Percentiles rank a stretch among this genome's conserved stretches.
phyloP scores from a whole-genome alignment of 192 early-diverging fungal species.

The Umbelopsis sp. region DNA sequence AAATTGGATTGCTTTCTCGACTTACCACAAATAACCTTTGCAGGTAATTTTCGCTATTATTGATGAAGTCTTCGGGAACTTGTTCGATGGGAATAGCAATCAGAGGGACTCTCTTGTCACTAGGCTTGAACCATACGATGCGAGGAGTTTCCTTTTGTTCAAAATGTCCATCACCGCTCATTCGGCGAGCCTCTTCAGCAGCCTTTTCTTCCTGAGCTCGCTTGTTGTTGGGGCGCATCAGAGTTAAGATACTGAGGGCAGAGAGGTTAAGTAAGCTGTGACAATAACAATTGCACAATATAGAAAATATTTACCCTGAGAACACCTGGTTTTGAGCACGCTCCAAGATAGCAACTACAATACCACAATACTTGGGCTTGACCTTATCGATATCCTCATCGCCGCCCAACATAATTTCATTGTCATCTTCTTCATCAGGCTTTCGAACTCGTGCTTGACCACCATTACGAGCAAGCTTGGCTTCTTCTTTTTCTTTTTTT shows the following conservation, averaged over 20 bases:
- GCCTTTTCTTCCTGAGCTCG: slow-evolving; percentile 42
- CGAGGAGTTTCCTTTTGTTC: slow-evolving; percentile 56
- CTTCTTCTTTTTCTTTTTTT: slow-evolving; percentile 57
- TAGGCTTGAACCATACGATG: slow-evolving; percentile 82
- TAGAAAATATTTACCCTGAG: slow-evolving; percentile 45
- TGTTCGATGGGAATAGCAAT: slow-evolving; percentile 76
- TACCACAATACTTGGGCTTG: slow-evolving; percentile 60
- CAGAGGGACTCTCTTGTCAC: slow-evolving; percentile 78
- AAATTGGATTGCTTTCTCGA: not conserved
- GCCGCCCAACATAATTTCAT: slow-evolving; percentile 48
- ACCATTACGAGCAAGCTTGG: slow-evolving; percentile 55
- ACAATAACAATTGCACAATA: not conserved
- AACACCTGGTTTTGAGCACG: slow-evolving; percentile 58
- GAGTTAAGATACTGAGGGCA: slow-evolving; percentile 33
- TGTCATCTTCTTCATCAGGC: slow-evolving; percentile 56
- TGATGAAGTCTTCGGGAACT: slow-evolving; percentile 67
- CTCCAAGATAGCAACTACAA: slow-evolving; percentile 61
- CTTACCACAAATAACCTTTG: slow-evolving; percentile 61
- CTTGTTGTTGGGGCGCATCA: slow-evolving; percentile 46
- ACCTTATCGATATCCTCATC: slow-evolving; percentile 54
- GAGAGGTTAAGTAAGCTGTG: not conserved
- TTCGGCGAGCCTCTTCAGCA: slow-evolving; percentile 33
- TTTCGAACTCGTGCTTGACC: slow-evolving; percentile 48
- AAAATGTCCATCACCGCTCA: slow-evolving; percentile 22
- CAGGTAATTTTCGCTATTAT: slow-evolving; percentile 57